Conservation (phyloP, 306 rosid species). For the Medicago truncatula region DNA sequence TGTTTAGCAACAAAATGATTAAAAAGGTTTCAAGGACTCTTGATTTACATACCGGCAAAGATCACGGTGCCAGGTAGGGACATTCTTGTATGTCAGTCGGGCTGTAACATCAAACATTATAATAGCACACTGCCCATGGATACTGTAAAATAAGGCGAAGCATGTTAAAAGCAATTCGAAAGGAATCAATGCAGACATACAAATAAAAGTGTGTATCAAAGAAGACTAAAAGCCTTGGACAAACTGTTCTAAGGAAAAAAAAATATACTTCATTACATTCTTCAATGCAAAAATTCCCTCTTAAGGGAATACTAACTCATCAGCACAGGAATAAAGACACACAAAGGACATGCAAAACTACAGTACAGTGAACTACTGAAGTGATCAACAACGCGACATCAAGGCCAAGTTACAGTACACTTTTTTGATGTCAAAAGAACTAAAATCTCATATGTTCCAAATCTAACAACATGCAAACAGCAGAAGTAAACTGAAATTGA, state of each 20-base stretch:
- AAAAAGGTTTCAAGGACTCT: neutral
- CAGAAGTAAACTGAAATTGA: neutral
- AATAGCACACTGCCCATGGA: constrained; percentile 84
- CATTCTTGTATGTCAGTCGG: constrained; percentile 72
- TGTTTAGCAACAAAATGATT: too few species aligned
- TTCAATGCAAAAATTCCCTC: neutral
- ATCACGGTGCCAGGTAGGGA: constrained; percentile 85
- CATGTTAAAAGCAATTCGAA: neutral
- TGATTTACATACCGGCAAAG: constrained; percentile 62
- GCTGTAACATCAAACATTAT: constrained; percentile 89
- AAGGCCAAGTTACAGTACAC: too few species aligned
- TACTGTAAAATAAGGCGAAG: constrained; percentile 44
- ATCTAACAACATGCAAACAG: neutral
- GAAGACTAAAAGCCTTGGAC: neutral
- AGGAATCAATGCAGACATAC: neutral
- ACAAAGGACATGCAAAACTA: neutral
- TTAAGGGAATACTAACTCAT: neutral
- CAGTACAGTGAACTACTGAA: too few species aligned
- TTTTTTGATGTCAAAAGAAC: neutral
- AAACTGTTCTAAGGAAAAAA: neutral
- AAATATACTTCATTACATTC: neutral
- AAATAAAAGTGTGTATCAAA: too few species aligned
- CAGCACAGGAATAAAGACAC: neutral
- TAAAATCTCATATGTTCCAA: neutral
- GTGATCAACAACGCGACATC: too few species aligned